phyloP scores from a whole-genome alignment of 139 green algal species.

The Prasinococcaceae sp. region DNA sequence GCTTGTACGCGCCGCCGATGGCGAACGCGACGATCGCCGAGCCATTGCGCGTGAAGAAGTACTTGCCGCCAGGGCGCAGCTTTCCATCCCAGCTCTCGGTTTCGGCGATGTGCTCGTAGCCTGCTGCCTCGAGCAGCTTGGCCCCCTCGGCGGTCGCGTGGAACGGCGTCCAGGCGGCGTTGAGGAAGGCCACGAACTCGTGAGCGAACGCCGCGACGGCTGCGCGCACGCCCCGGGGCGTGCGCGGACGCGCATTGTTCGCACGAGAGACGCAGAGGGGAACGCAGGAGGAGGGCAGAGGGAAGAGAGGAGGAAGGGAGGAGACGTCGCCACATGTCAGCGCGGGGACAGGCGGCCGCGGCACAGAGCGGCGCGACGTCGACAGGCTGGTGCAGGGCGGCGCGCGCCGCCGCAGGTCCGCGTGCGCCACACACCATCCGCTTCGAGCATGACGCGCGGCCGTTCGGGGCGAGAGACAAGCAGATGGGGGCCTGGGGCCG shows the following conservation, averaged over 20 bases:
- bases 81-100: constrained; percentile 12
- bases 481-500: too few species aligned
- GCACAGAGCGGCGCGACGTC: too few species aligned
- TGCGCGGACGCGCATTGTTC: neutral
- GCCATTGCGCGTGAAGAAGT: constrained; percentile 90
- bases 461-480: too few species aligned
- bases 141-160: constrained; percentile 18
- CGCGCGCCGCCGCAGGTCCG: too few species aligned
- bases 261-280: neutral
- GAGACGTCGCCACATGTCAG: too few species aligned
- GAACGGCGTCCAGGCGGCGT: constrained; percentile 27
- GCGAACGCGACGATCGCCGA: constrained; percentile 86
- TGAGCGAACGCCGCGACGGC: neutral
- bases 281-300: too few species aligned
- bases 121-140: constrained; percentile 5
- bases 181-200: constrained; percentile 32
- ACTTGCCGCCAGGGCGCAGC: constrained; percentile 39
- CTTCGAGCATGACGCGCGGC: too few species aligned
- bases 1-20: constrained; percentile 39
- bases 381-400: too few species aligned
- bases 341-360: too few species aligned
- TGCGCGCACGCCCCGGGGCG: neutral
- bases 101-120: constrained; percentile 17
- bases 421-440: too few species aligned
- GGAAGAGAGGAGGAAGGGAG: too few species aligned